Evolutionary conservation across 2,329 filamentous ascomycete genomes (phyloP).

Genomic region (Botryosphaeria dothidea): DNA sequence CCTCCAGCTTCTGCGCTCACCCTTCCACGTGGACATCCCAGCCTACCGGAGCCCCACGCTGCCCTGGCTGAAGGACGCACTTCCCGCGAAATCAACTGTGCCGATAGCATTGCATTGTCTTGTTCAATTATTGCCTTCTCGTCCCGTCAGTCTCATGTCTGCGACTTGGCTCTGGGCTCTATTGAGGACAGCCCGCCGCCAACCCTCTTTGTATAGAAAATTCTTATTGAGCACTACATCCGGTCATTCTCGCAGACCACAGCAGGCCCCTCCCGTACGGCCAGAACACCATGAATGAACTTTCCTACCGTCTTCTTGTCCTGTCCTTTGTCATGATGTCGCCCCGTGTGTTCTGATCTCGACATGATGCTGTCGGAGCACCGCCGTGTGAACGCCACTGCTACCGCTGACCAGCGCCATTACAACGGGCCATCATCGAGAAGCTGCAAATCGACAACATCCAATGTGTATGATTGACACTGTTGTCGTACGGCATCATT

Average conservation of each 20-base stretch:
- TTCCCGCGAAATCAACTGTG: background rate
- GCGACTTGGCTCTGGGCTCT: background rate
- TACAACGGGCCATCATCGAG: too few relatives aligned
- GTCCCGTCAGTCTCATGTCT: background rate
- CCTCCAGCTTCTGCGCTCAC: background rate
- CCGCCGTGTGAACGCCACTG: background rate
- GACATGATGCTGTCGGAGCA: background rate
- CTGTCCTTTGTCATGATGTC: background rate
- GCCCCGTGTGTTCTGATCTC: background rate
- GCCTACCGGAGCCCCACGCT: background rate
- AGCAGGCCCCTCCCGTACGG: background rate
- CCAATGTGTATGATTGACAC: background rate
- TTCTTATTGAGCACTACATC: conserved; percentile 28
- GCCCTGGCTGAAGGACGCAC: background rate
- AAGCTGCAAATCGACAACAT: too few relatives aligned
- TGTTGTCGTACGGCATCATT: too few relatives aligned
- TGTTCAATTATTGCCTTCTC: background rate
- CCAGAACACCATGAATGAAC: background rate
- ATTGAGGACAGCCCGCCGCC: background rate
- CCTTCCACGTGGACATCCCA: background rate
- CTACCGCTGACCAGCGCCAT: background rate
- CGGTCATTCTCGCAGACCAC: conserved; percentile 10
- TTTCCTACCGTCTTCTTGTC: background rate
- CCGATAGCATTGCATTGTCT: background rate
- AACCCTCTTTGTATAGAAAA: background rate